Evolutionary conservation across 257 asterid species (phyloP).

Genomic region (Marsdenia floribunda): DNA sequence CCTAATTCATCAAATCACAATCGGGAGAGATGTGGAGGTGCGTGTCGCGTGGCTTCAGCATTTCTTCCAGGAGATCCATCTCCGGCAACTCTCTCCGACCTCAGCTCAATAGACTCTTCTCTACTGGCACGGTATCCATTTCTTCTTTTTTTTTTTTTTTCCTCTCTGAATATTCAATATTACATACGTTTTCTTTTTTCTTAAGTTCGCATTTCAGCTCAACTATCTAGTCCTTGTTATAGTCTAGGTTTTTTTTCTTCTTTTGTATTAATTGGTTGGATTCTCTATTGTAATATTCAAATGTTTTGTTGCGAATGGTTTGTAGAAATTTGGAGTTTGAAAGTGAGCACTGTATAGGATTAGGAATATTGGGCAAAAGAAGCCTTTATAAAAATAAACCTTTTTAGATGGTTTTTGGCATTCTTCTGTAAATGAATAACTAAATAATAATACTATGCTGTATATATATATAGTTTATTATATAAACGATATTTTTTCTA

Average conservation of each 20-base stretch:
- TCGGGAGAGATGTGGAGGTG: conserved; percentile 81
- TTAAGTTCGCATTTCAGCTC: background rate
- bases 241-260: background rate
- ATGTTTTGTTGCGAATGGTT: background rate
- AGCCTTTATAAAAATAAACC: no score
- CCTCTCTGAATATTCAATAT: background rate
- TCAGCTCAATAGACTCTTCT: conserved; percentile 40
- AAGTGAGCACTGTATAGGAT: background rate
- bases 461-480: no score
- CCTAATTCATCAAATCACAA: background rate
- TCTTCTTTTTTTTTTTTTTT: background rate
- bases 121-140: conserved; percentile 46
- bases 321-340: background rate
- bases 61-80: conserved; percentile 44
- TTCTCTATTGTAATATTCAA: background rate
- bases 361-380: no score
- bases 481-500: no score
- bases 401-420: no score
- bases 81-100: conserved; percentile 47
- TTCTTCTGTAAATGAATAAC: no score
- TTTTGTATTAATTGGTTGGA: background rate
- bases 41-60: conserved; percentile 77
- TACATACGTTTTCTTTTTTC: background rate
- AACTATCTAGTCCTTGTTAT: background rate
- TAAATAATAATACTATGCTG: no score